These are phyloP conservation scores for Fusarium sp. DNA, from an alignment of 2,329 filamentous ascomycete genomes.

Conservation along the genomic window DNA sequence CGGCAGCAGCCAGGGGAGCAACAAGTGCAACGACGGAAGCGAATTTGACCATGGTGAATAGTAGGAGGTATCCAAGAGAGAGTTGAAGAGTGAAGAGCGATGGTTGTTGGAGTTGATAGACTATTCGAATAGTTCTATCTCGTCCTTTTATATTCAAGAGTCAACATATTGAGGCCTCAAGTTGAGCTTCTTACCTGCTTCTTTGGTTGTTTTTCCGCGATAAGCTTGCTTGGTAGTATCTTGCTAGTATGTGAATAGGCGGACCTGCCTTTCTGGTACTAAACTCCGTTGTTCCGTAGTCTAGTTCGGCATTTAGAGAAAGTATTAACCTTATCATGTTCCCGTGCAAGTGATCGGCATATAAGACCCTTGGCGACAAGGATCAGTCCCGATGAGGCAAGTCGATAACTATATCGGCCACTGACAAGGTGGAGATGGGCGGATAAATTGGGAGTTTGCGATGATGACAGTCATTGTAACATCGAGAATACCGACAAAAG, in stretches of 20 bases:
- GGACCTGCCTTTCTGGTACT: conserved; percentile 23
- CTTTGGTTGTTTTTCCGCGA: conserved; percentile 6
- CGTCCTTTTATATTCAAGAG: conserved; percentile 14
- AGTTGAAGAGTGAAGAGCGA: conserved; percentile 26
- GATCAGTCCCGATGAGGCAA: conserved; percentile 23
- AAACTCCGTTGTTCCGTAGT: conserved; percentile 19
- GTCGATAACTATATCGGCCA: conserved; percentile 22
- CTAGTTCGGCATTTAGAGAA: conserved; percentile 17
- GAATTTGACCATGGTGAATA: conserved; percentile 27
- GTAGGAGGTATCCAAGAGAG: neutral
- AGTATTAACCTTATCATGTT: conserved; percentile 27
- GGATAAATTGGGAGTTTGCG: neutral
- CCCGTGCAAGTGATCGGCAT: conserved; percentile 26
- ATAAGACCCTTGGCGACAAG: conserved; percentile 13
- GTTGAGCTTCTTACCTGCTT: conserved; percentile 4
- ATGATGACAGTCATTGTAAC: neutral
- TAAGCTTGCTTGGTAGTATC: conserved; percentile 18
- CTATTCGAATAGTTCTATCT: neutral
- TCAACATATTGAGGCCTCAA: neutral
- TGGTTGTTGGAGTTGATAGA: neutral
- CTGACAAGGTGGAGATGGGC: conserved; percentile 4
- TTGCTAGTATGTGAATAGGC: neutral
- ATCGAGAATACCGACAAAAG: neutral
- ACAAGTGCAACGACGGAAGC: conserved; percentile 17
- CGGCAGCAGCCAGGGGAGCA: conserved; percentile 27